phyloP scores from a whole-genome alignment of 2,329 filamentous ascomycete genomes.

The Hysterium pulicare region DNA sequence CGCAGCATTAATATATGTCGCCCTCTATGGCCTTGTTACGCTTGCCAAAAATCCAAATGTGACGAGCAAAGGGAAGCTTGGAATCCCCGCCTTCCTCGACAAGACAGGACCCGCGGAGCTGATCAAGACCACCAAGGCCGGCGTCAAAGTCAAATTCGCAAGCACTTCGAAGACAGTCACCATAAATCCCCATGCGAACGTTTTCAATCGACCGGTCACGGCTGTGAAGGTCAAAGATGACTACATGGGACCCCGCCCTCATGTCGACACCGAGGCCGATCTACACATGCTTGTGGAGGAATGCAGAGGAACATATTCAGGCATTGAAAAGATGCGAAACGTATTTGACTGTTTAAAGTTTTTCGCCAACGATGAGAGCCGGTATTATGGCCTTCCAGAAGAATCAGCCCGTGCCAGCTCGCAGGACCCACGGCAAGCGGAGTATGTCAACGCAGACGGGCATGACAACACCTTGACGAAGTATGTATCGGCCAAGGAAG shows the following conservation, averaged over 20 bases:
- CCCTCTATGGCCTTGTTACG: constrained; percentile 41
- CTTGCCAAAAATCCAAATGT: constrained; percentile 41
- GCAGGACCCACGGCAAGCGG: constrained; percentile 41
- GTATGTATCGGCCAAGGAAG: constrained; percentile 38
- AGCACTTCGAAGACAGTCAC: constrained; percentile 41
- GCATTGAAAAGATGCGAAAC: constrained; percentile 55
- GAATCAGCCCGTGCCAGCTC: constrained; percentile 38
- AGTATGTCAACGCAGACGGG: constrained; percentile 43
- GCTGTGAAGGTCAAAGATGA: constrained; percentile 51
- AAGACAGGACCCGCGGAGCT: constrained; percentile 40
- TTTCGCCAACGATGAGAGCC: constrained; percentile 46
- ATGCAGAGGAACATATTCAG: constrained; percentile 50
- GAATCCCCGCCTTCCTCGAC: constrained; percentile 41
- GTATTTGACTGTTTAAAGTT: constrained; percentile 53
- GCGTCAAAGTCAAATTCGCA: constrained; percentile 42
- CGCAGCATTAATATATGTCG: constrained; percentile 40
- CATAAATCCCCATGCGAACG: constrained; percentile 52
- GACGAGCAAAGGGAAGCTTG: constrained; percentile 39
- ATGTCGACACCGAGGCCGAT: constrained; percentile 54
- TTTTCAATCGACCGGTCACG: constrained; percentile 52
- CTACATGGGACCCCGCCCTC: constrained; percentile 49
- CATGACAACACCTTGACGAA: constrained; percentile 37
- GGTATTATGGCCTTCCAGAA: constrained; percentile 50
- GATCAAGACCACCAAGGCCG: constrained; percentile 39
- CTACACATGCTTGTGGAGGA: constrained; percentile 51